Evolutionary conservation across 352 stramenopile species (phyloP).

Genomic region (Sclerospora graminicola): DNA sequence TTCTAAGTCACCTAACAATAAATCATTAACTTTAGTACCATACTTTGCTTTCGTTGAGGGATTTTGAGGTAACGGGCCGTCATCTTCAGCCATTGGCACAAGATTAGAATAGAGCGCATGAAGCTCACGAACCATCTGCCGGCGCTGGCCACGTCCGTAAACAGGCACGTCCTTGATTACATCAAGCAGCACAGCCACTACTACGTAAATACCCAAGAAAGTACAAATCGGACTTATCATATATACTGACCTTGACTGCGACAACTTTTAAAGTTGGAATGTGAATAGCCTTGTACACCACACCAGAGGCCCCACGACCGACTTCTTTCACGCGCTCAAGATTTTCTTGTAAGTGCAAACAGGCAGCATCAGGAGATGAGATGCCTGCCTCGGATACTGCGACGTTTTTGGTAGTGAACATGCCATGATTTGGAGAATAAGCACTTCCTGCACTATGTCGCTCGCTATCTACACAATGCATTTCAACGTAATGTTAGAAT

Average conservation of each 20-base stretch:
- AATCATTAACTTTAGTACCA: conserved; percentile 2
- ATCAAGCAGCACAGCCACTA: conserved; percentile 1
- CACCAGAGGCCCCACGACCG: conserved; percentile 67
- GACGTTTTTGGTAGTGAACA: conserved; percentile 81
- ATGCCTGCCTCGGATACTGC: conserved; percentile 79
- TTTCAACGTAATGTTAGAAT: conserved; percentile 4
- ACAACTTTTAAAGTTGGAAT: conserved; percentile 86
- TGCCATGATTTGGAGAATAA: conserved; percentile 81
- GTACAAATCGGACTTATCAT: not conserved
- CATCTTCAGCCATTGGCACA: conserved; percentile 52
- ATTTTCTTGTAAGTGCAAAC: conserved; percentile 78
- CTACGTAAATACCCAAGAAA: conserved; percentile 5
- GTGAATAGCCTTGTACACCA: conserved; percentile 88
- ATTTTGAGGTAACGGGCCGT: conserved; percentile 16
- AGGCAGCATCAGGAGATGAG: conserved; percentile 65
- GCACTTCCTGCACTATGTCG: conserved; percentile 66
- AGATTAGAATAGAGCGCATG: conserved; percentile 86
- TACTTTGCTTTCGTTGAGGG: conserved; percentile 29
- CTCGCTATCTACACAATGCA: conserved; percentile 24
- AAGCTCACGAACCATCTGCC: conserved; percentile 87
- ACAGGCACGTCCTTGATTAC: conserved; percentile 65
- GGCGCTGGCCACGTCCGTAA: conserved; percentile 69
- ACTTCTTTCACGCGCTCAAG: conserved; percentile 71
- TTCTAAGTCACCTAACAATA: not conserved
- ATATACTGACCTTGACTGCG: conserved; percentile 66